Percentiles rank a stretch among this genome's conserved stretches.
phyloP scores from a whole-genome alignment of 305 asterid genomes.

The Fraxinus albicans region DNA sequence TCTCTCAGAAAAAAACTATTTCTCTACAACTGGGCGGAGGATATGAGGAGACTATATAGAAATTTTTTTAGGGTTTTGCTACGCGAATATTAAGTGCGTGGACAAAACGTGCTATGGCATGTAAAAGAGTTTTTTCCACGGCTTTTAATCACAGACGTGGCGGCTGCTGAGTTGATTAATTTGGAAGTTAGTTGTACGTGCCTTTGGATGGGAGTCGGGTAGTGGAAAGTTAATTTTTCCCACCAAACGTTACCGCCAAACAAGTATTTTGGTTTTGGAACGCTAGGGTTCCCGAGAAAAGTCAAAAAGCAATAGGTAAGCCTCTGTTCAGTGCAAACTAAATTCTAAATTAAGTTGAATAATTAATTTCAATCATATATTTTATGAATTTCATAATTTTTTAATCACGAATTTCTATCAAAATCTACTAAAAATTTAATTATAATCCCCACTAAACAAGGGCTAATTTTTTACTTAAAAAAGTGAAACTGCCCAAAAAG shows the following conservation, averaged over 20 bases:
- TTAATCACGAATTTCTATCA: too few species aligned
- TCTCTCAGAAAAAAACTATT: slow-evolving; percentile 16
- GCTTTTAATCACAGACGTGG: slow-evolving; percentile 28
- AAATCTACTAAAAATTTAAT: too few species aligned
- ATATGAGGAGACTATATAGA: background rate
- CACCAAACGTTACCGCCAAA: slow-evolving; percentile 82
- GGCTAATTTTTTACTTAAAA: background rate
- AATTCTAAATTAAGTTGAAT: too few species aligned
- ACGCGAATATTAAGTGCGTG: slow-evolving; percentile 38
- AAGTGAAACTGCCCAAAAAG: background rate
- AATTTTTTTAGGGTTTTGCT: slow-evolving; percentile 1
- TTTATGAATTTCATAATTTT: too few species aligned
- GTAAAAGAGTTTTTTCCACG: background rate
- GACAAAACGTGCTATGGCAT: background rate
- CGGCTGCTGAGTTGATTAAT: background rate
- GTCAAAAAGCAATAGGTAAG: background rate
- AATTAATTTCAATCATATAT: too few species aligned
- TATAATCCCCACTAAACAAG: too few species aligned
- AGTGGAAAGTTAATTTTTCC: slow-evolving; percentile 34
- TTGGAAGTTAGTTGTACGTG: slow-evolving; percentile 22
- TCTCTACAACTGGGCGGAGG: slow-evolving; percentile 55
- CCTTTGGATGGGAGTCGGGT: slow-evolving; percentile 22
- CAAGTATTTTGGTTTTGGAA: slow-evolving; percentile 20
- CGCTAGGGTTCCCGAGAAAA: background rate
- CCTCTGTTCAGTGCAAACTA: too few species aligned